Evolutionary conservation across 768 basidiomycete genomes (phyloP).

Genomic region (Guyanaporus albipodus): DNA sequence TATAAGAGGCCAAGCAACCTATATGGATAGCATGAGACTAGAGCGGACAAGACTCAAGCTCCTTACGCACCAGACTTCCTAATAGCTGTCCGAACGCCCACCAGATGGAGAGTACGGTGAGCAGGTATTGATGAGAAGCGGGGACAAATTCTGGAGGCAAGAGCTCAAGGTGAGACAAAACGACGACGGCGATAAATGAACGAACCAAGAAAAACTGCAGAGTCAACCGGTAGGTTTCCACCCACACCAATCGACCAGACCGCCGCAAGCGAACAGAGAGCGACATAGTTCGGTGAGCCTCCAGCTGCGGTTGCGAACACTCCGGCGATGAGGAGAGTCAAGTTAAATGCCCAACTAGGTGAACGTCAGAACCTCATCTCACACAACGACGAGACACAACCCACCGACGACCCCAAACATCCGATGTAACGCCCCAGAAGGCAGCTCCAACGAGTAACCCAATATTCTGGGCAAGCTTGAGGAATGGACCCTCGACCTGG

Average conservation of each 20-base stretch:
- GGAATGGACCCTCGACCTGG: slow-evolving; percentile 52
- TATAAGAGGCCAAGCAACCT: slow-evolving; percentile 73
- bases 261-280: slow-evolving; percentile 50
- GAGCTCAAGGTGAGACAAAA: not conserved
- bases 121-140: slow-evolving; percentile 67
- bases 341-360: slow-evolving; percentile 58
- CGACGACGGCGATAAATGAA: slow-evolving; percentile 1
- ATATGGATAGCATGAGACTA: not conserved
- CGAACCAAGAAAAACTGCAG: slow-evolving; percentile 69
- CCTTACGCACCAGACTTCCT: slow-evolving; percentile 41
- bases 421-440: slow-evolving; percentile 65
- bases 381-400: not conserved
- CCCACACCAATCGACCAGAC: slow-evolving; percentile 68
- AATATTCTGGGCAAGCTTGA: slow-evolving; percentile 68
- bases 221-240: slow-evolving; percentile 73
- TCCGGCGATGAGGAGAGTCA: slow-evolving; percentile 65
- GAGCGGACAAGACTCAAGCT: not conserved
- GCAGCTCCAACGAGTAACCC: slow-evolving; percentile 67
- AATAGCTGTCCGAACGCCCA: slow-evolving; percentile 76
- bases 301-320: slow-evolving; percentile 64
- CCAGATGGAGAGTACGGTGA: slow-evolving; percentile 74
- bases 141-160: slow-evolving; percentile 57
- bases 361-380: slow-evolving; percentile 4
- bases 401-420: slow-evolving; percentile 68
- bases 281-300: slow-evolving; percentile 48